Evolutionary conservation across 1,284 basidiomycete species (phyloP).

Genomic region (Apiotrichum gamsii): DNA sequence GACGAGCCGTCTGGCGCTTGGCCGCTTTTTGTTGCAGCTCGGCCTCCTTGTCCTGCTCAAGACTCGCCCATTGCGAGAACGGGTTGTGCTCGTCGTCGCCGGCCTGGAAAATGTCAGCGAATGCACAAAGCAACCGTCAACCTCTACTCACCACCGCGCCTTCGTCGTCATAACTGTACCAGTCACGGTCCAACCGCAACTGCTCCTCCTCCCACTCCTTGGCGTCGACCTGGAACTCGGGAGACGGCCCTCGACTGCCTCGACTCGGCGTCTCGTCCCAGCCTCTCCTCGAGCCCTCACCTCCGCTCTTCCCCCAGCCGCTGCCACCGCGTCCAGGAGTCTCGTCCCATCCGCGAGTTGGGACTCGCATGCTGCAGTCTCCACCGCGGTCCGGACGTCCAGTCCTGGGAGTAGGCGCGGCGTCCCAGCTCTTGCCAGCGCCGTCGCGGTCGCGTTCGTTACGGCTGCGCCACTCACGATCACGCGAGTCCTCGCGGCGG

Average conservation of each 20-base stretch:
- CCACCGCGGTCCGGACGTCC: slow-evolving; percentile 55
- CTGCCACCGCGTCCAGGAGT: slow-evolving; percentile 60
- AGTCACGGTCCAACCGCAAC: slow-evolving; percentile 78
- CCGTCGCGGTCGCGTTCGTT: slow-evolving; percentile 13
- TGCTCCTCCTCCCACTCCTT: slow-evolving; percentile 96
- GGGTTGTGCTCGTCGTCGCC: slow-evolving; percentile 90
- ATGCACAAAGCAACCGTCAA: too few relatives aligned
- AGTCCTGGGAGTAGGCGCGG: slow-evolving; percentile 59
- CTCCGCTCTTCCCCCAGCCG: slow-evolving; percentile 22
- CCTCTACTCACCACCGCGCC: slow-evolving; percentile 60
- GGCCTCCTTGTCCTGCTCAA: slow-evolving; percentile 63
- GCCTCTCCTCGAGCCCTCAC: slow-evolving; percentile 25
- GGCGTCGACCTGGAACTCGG: slow-evolving; percentile 48
- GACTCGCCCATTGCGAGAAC: slow-evolving; percentile 81
- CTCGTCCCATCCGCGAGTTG: slow-evolving; percentile 82
- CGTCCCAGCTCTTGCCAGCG: slow-evolving; percentile 40
- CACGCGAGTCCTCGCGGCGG: slow-evolving; percentile 10
- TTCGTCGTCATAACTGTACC: slow-evolving; percentile 87
- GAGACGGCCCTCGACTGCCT: slow-evolving; percentile 54
- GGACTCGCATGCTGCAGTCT: slow-evolving; percentile 73
- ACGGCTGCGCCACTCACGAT: slow-evolving; percentile 15
- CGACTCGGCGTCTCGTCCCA: slow-evolving; percentile 81
- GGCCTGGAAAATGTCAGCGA: too few relatives aligned
- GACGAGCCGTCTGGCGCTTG: slow-evolving; percentile 81
- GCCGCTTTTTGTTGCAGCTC: slow-evolving; percentile 73